These are phyloP conservation scores for Aspergillus brunneoviolaceus DNA, from an alignment of 2,329 filamentous ascomycete species.

Conservation along the genomic window DNA sequence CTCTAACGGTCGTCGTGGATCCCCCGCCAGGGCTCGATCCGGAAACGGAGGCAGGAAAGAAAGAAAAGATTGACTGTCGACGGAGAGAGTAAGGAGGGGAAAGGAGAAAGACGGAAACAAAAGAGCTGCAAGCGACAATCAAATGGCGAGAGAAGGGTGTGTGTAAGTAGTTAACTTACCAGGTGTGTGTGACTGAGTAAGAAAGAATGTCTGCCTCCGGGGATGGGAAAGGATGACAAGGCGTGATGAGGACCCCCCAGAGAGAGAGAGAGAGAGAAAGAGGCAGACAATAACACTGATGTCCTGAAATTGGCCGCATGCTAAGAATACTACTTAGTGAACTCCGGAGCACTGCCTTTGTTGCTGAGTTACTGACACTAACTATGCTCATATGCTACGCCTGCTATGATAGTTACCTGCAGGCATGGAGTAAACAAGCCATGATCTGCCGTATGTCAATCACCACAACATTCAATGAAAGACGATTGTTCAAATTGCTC, in stretches of 20 bases:
- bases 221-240: not conserved
- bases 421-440: not conserved
- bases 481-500: too few relatives aligned
- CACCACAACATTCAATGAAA: not conserved
- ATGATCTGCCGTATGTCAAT: not conserved
- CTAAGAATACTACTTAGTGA: not conserved
- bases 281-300: not conserved
- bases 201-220: slow-evolving; percentile 13
- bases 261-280: too few relatives aligned
- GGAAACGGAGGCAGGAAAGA: slow-evolving; percentile 31
- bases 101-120: not conserved
- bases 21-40: slow-evolving; percentile 35
- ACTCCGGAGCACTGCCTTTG: not conserved
- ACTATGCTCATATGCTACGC: not conserved
- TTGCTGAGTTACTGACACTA: not conserved
- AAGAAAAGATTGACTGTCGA: slow-evolving; percentile 15
- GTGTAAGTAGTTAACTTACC: too few relatives aligned
- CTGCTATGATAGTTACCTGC: not conserved
- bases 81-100: slow-evolving; percentile 12
- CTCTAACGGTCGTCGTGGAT: slow-evolving; percentile 35
- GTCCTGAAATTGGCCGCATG: not conserved
- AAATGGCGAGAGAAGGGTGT: slow-evolving; percentile 3
- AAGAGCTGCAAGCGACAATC: slow-evolving; percentile 17
- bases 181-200: not conserved
- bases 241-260: not conserved